Evolutionary conservation across 345 rosid species (phyloP).

Genomic region (Conringia planisiliqua): DNA sequence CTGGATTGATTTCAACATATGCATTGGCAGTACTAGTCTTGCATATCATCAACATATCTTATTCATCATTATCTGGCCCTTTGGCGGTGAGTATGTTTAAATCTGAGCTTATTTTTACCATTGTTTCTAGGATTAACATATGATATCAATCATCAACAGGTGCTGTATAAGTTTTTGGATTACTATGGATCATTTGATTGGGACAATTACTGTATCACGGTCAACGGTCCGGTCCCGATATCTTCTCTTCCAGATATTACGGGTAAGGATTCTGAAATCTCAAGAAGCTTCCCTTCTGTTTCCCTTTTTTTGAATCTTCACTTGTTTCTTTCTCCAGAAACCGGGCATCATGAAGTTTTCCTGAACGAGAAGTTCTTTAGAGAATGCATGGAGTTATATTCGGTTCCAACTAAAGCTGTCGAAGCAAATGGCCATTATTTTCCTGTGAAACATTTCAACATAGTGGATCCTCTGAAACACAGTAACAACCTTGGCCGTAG

Average conservation of each 20-base stretch:
- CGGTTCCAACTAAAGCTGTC: conserved; percentile 33
- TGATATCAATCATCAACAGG: conserved; percentile 39
- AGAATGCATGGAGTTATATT: conserved; percentile 41
- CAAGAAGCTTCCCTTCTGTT: not conserved
- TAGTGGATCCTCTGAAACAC: conserved; percentile 75
- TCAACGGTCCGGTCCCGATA: conserved; percentile 54
- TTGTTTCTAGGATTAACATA: not conserved
- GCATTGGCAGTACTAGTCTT: conserved; percentile 73
- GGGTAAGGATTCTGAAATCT: conserved; percentile 41
- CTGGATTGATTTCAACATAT: conserved; percentile 78
- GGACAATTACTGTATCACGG: conserved; percentile 54
- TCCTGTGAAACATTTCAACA: conserved; percentile 60
- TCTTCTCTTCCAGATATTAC: conserved; percentile 50
- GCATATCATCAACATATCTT: conserved; percentile 61
- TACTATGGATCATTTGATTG: conserved; percentile 80
- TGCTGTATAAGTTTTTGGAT: conserved; percentile 60
- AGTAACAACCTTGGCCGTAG: conserved; percentile 92
- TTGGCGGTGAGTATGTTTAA: conserved; percentile 49
- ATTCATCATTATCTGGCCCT: conserved; percentile 63
- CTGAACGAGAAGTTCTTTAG: conserved; percentile 55
- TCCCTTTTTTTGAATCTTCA: not conserved
- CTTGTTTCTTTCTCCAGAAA: conserved; percentile 19
- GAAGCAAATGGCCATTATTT: conserved; percentile 40
- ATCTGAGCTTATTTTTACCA: not conserved
- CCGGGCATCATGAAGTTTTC: conserved; percentile 30